These are phyloP conservation scores for Ceratocystis huliohia DNA, from an alignment of 2,329 filamentous ascomycete species.

Conservation along the genomic window DNA sequence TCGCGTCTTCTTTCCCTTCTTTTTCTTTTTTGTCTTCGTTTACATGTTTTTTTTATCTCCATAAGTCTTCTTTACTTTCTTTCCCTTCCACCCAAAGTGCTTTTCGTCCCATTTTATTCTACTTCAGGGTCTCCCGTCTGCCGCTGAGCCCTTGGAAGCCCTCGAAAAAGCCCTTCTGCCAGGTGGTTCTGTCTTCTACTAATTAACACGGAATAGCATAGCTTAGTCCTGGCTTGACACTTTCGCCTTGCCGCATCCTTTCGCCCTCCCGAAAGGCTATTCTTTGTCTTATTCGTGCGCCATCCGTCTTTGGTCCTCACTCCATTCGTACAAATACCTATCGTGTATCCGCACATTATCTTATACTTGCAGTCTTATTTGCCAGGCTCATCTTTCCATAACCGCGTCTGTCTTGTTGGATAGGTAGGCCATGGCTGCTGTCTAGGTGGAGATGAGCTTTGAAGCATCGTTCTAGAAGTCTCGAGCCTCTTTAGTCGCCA, in stretches of 20 bases:
- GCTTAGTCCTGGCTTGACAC: neutral
- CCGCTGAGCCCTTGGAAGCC: neutral
- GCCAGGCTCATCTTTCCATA: neutral
- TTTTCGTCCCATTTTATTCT: neutral
- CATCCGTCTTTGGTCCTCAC: neutral
- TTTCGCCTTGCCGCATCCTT: neutral
- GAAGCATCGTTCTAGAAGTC: constrained; percentile 1
- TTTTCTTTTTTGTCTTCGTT: neutral
- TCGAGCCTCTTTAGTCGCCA: constrained; percentile 2
- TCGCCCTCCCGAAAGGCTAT: neutral
- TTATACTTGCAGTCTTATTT: neutral
- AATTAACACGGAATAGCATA: neutral
- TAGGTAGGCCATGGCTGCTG: constrained; percentile 8
- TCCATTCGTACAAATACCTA: neutral
- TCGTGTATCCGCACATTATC: neutral
- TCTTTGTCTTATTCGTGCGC: neutral
- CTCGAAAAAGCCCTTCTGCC: neutral
- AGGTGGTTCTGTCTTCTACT: neutral
- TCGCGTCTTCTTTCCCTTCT: neutral
- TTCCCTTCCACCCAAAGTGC: neutral
- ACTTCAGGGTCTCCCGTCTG: neutral
- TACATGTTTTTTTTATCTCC: neutral
- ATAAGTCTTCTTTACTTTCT: neutral
- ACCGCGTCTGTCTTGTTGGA: neutral
- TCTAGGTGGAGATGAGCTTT: constrained; percentile 7